Evolutionary conservation across 805 yeast genomes (phyloP), one percentile per base, ranked within the genome.

Genomic region (Saturnispora serradocipensis): DNA sequence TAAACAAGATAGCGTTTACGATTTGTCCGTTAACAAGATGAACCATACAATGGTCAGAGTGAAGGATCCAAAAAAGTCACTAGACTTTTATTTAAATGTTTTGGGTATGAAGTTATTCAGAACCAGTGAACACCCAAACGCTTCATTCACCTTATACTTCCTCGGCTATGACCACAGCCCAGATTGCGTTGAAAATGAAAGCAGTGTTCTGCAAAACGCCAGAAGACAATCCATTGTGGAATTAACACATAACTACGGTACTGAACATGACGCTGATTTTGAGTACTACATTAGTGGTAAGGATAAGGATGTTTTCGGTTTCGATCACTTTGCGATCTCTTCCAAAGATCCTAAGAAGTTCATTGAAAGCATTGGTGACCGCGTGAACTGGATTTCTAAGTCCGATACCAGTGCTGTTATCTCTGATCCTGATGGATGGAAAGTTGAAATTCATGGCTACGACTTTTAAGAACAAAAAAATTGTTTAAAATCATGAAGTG

Each of bases 41-140:
- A 90, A 91, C 71, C 97, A 91, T 69, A 72, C 93, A 5, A 91
- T 93, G 99, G 78, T 91, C 58, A 81, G 99, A 61, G 86, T 93
- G 50, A 88, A 84, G 68, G 97, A 93, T 69, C 88, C 93, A 10
- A 70, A 72, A 45, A 76, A 74, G 56, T 82, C 96, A 3, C 70
- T 93, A 54, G 79, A 78, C 28, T 93, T 93, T 66, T 93, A 93
- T 72, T 74, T 75, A 51, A 81, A 84, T 43, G 81, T 81, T 15
- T 73, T 93, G 47, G 98, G 98, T 22, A 78, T 93, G 87, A 80
- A 83, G 59, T 63, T 91, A 45, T 69, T 84, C 45, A 73, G 82
- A 27, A 77, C 75, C 4, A 62, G 70, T 39, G 82, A 75, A 38
- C 78, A 75, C 64, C 81, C 77, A 39, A 78, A 63, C 30, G 98